Percentiles rank a stretch among this genome's conserved stretches.
Evolutionary conservation across 169 alveolate species (phyloP).

Genomic region (Eimeria acervulina): DNA sequence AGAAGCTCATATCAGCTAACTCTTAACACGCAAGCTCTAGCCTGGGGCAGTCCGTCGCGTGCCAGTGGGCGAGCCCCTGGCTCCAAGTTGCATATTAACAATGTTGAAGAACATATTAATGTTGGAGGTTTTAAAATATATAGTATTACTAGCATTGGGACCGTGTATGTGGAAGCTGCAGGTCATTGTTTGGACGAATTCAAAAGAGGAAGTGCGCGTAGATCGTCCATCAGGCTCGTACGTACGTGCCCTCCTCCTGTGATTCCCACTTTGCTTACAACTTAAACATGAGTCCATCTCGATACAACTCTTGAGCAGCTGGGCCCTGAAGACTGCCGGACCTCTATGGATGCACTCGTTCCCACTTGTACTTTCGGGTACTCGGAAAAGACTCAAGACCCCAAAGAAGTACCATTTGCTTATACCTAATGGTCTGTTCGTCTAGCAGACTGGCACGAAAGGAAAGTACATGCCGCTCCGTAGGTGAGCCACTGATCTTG

Average conservation of each 20-base stretch:
- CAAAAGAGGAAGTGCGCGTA: background rate
- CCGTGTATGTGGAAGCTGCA: background rate
- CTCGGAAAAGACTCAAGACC: background rate
- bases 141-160: background rate
- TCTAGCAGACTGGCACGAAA: background rate
- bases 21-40: no score
- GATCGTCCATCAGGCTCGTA: background rate
- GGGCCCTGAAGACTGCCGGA: no score
- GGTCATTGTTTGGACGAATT: background rate
- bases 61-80: background rate
- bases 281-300: no score
- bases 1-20: no score
- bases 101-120: background rate
- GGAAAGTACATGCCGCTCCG: background rate
- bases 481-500: background rate
- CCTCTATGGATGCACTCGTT: no score
- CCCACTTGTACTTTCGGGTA: no score
- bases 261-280: background rate
- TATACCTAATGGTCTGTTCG: background rate
- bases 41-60: background rate
- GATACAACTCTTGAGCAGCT: no score
- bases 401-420: background rate
- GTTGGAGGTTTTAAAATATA: background rate
- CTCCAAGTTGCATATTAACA: background rate
- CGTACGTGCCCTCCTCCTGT: background rate